Evolutionary conservation across 129 eudicot genomes (phyloP).

Genomic region (Smallanthus sonchifolius): DNA sequence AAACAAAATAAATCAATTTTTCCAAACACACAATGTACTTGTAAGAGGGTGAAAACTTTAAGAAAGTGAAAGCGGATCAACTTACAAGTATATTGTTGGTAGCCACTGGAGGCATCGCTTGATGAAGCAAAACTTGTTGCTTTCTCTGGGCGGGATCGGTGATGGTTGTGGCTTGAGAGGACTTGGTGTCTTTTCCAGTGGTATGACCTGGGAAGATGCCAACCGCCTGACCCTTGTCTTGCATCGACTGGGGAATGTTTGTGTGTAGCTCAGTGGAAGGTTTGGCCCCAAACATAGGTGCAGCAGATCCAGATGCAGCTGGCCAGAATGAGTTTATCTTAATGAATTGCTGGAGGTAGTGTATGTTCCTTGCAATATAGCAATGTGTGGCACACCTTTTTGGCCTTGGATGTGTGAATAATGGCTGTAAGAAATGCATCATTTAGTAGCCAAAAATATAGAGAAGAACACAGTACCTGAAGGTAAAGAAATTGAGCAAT

Average conservation of each 20-base stretch:
- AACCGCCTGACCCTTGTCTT: slow-evolving; percentile 52
- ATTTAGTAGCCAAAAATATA: background rate
- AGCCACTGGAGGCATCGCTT: slow-evolving; percentile 64
- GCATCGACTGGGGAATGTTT: slow-evolving; percentile 40
- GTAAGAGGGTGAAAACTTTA: background rate
- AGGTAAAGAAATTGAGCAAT: background rate
- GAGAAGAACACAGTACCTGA: background rate
- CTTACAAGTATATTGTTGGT: slow-evolving; percentile 72
- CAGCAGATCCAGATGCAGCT: slow-evolving; percentile 58
- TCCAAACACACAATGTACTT: background rate
- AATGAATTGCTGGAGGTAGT: slow-evolving; percentile 68
- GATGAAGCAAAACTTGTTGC: slow-evolving; percentile 76
- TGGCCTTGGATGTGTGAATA: slow-evolving; percentile 82
- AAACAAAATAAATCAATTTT: background rate
- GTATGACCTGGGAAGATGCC: slow-evolving; percentile 46
- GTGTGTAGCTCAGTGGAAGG: slow-evolving; percentile 56
- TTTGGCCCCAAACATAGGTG: slow-evolving; percentile 66
- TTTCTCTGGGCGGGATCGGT: slow-evolving; percentile 60
- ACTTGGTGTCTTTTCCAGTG: slow-evolving; percentile 49
- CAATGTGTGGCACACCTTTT: slow-evolving; percentile 95
- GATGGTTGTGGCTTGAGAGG: slow-evolving; percentile 35
- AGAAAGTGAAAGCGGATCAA: background rate
- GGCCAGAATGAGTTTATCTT: slow-evolving; percentile 91
- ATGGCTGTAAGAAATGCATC: slow-evolving; percentile 44
- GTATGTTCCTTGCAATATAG: slow-evolving; percentile 79